Percentiles rank a stretch among this genome's conserved stretches.
These are phyloP conservation scores for Ramaria rubella DNA, from an alignment of 768 basidiomycete species.

Conservation along the genomic window DNA sequence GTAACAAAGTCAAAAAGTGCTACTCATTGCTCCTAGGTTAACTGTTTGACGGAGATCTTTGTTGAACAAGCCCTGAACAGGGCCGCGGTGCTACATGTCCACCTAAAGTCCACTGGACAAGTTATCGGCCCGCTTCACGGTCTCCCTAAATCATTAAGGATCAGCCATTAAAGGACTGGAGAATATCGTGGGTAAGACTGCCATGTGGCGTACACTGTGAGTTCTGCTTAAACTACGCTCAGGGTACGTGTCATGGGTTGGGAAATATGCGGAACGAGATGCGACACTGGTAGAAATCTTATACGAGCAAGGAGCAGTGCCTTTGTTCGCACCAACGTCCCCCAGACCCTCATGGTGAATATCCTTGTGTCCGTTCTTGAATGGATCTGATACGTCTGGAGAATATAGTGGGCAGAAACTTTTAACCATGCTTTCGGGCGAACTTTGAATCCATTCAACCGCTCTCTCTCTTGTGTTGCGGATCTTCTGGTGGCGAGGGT, in stretches of 20 bases:
- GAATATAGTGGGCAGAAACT: constrained; percentile 62
- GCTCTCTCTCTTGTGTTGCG: constrained; percentile 66
- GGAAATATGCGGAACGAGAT: constrained; percentile 49
- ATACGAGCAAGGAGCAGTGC: constrained; percentile 61
- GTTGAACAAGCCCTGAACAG: constrained; percentile 59
- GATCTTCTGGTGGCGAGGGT: constrained; percentile 83
- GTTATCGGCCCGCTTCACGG: constrained; percentile 69
- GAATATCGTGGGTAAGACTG: constrained; percentile 50
- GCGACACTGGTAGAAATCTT: constrained; percentile 61
- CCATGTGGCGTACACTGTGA: background rate
- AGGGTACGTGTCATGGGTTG: constrained; percentile 74
- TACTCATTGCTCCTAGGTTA: too few relatives aligned
- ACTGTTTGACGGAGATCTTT: constrained; percentile 79
- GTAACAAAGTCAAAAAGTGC: too few relatives aligned
- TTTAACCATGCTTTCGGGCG: constrained; percentile 75
- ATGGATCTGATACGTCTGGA: background rate
- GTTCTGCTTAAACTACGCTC: background rate
- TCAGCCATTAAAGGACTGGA: constrained; percentile 65
- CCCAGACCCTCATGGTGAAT: constrained; percentile 66
- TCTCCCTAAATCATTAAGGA: constrained; percentile 68
- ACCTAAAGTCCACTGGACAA: constrained; percentile 53
- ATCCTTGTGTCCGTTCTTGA: background rate
- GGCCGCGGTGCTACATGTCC: constrained; percentile 60
- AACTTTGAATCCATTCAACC: constrained; percentile 70
- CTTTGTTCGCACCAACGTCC: constrained; percentile 73